Evolutionary conservation across 495 filamentous ascomycete species (phyloP).

Genomic region (Neohortaea acidophila): DNA sequence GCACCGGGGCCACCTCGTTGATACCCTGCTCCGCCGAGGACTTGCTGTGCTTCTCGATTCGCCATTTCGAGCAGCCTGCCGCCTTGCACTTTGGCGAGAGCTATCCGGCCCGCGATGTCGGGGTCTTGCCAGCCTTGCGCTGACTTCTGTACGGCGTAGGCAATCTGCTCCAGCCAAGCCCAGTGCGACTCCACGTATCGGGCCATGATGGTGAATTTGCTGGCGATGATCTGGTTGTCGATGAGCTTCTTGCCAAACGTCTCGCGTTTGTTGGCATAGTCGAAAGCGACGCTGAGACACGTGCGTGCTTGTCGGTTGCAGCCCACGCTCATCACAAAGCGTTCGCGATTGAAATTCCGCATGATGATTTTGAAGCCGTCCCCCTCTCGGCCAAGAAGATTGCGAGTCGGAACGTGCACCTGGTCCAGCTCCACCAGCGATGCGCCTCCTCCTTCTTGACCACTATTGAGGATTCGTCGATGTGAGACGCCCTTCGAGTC

Average conservation of each 20-base stretch:
- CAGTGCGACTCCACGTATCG: conserved; percentile 27
- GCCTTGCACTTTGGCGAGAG: conserved; percentile 40
- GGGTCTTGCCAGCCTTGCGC: conserved; percentile 24
- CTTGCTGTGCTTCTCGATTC: conserved; percentile 45
- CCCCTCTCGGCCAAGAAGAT: conserved; percentile 27
- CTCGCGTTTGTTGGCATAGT: conserved; percentile 25
- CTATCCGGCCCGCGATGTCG: conserved; percentile 26
- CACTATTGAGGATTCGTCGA: conserved; percentile 25
- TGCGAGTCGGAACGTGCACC: conserved; percentile 24
- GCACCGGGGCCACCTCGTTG: conserved; percentile 24
- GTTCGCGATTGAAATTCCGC: conserved; percentile 28
- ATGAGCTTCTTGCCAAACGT: conserved; percentile 29
- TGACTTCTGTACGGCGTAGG: conserved; percentile 23
- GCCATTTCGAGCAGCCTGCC: conserved; percentile 40
- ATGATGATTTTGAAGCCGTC: conserved; percentile 29
- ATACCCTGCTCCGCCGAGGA: conserved; percentile 42
- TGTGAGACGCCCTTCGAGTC: conserved; percentile 29
- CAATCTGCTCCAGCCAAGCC: conserved; percentile 36
- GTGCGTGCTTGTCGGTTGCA: conserved; percentile 27
- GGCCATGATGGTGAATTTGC: conserved; percentile 26
- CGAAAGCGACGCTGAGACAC: conserved; percentile 20
- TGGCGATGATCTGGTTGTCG: conserved; percentile 25
- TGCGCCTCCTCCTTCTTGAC: conserved; percentile 26
- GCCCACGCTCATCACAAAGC: conserved; percentile 25
- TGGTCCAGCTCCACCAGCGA: conserved; percentile 26